Base-by-base conservation (phyloP, 208 protist genomes). In the Leishmania martiniquensis region DNA sequence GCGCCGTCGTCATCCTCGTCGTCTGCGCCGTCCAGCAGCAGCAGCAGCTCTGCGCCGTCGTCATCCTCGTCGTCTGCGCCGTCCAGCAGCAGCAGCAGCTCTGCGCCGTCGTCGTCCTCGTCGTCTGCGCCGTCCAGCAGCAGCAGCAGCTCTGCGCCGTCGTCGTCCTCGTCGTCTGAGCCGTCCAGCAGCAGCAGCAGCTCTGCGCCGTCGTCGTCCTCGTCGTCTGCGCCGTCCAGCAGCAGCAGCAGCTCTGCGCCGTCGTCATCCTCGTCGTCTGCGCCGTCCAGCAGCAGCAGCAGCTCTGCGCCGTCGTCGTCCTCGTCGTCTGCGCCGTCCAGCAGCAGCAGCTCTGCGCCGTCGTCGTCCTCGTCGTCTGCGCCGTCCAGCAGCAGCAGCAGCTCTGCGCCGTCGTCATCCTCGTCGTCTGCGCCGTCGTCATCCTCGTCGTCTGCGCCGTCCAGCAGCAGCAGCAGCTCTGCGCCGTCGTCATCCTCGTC, bases 341-440 rank as follows among this genome's bases (percentile, higher is more conserved):
- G n/a, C n/a, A n/a, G n/a, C n/a, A n/a, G 54, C 54, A 59, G 54
- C 54, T 59, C 54, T 32, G 54, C 54, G 52, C 52, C 52, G 15
- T 57, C 52, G 54, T 29, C 54, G 54, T 59, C 54, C 17, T 59
- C 54, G 54, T 59, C 54, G 54, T 59, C 54, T 59, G 54, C 54
- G 10, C 54, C 54, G 54, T 59, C 54, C 54, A 59, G 54, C 54
- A 59, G n/a, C n/a, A n/a, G n/a, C n/a, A n/a, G 54, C 54, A 59
- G 54, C 54, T 59, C 54, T 10, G 54, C 54, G 54, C 54, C 54
- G 54, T 57, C 52, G 9, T 15, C 52, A 20, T 59, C 54, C 54
- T 59, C 54, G 54, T 59, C 54, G 54, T 59, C 54, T 10, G 54
- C 54, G 54, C 54, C 54, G 54, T 59, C 54, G 54, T 29, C 54